Evolutionary conservation across 1,284 basidiomycete genomes (phyloP).

Genomic region (Dichomitus squalens): DNA sequence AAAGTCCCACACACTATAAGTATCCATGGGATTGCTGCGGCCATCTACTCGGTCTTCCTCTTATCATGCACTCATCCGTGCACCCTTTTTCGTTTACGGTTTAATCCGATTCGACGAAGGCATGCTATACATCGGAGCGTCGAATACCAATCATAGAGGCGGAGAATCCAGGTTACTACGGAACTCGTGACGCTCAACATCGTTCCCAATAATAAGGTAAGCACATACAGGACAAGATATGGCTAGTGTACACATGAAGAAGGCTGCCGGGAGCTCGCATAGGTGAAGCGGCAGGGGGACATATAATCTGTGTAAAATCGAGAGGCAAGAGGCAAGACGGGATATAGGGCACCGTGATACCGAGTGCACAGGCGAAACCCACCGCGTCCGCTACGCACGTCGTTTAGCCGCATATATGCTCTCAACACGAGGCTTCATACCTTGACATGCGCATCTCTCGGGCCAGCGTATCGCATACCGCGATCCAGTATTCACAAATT

Average conservation of each 20-base stretch:
- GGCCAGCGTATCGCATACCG: background rate
- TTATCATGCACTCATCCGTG: background rate
- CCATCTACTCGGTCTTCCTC: background rate
- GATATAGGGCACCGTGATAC: conserved; percentile 1
- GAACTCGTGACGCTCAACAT: conserved; percentile 23
- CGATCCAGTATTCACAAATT: conserved; percentile 14
- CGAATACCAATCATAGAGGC: background rate
- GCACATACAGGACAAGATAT: conserved; percentile 1
- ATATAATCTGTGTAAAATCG: no score
- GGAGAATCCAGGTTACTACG: conserved; percentile 6
- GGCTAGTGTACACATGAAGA: conserved; percentile 13
- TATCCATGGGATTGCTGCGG: background rate
- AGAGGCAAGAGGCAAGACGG: background rate
- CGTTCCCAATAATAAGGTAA: conserved; percentile 22
- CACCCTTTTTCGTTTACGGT: background rate
- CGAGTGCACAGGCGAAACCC: conserved; percentile 3
- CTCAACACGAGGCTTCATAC: conserved; percentile 4
- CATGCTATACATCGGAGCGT: background rate
- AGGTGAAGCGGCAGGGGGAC: no score
- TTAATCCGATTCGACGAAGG: background rate
- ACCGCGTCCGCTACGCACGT: conserved; percentile 5
- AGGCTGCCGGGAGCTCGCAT: no score
- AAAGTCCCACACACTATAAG: background rate
- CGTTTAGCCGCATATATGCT: conserved; percentile 7
- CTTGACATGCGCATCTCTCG: background rate